Evolutionary conservation across 2,329 filamentous ascomycete genomes (phyloP), one percentile per base, ranked within the genome.

Genomic region (Colletotrichum liriopes): DNA sequence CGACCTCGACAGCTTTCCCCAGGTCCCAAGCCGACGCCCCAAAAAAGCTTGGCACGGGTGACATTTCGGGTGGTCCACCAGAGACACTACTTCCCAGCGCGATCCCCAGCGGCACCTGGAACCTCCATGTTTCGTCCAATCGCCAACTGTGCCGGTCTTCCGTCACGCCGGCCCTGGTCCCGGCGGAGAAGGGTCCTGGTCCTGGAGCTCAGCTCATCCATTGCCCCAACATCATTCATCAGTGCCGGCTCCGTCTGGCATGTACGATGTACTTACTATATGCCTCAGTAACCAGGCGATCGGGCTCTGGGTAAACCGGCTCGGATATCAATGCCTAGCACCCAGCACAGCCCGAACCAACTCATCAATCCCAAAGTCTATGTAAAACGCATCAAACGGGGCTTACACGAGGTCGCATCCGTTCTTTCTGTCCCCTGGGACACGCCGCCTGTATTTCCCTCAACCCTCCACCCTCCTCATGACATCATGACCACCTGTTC

Each of bases 41-140:
- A 60, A 29, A 26, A 72, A 72, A 72, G 70, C 70, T 72, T 72
- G 60, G 70, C 70, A 65, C 59, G 54, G 70, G 59, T 65, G 65
- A 63, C 65, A 68, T 29, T n/a, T 58, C 56, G 56, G 56, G 51
- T 45, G 68, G 58, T 49, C 59, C 59, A 62, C 59, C 51, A 41
- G 29, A 52, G 11, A 4, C 20, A n/a, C 60, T 6, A 62, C n/a
- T 8, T 52, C 14, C 14, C 39, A 49, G 20, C 26, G 9, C 5
- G 45, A 23, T 26, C 32, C 41, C 58, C 37, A 14, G 58, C 39
- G n/a, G 18, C 29, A 32, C 23, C 49, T 49, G 39, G 37, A 51
- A 39, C 49, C 49, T 35, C 41, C 51, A 32, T 37, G 43, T 60
- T 60, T 35, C 41, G 39, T 43, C 69, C 66, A 72, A 72, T 72